Percentiles rank a stretch among this genome's conserved stretches.
Conservation (phyloP, 116 monocot genomes). For the Thalassia testudinum region DNA sequence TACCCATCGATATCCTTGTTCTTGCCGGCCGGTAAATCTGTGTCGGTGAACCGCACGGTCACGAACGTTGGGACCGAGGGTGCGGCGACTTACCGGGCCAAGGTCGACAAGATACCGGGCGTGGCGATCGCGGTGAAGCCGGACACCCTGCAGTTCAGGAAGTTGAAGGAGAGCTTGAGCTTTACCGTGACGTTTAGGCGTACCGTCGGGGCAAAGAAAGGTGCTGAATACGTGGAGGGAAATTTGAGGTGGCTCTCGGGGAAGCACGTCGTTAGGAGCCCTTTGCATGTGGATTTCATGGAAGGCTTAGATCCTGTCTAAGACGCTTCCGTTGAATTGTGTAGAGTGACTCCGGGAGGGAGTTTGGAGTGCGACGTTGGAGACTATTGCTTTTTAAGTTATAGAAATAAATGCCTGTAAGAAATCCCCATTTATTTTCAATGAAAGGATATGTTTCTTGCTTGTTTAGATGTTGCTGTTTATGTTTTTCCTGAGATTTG, state of each 20-base stretch:
- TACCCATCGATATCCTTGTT: conserved; percentile 62
- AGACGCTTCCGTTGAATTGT: too few relatives aligned
- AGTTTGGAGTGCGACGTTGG: too few relatives aligned
- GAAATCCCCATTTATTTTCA: too few relatives aligned
- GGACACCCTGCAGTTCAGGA: conserved; percentile 41
- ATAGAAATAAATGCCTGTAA: too few relatives aligned
- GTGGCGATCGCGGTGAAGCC: conserved; percentile 50
- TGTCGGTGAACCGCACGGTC: conserved; percentile 21
- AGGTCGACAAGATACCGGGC: conserved; percentile 28
- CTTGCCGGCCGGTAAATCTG: conserved; percentile 7
- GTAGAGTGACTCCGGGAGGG: too few relatives aligned
- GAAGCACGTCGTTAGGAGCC: background rate
- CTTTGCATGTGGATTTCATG: background rate
- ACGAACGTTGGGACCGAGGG: conserved; percentile 50
- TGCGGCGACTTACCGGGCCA: conserved; percentile 28
- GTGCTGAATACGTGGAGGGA: background rate
- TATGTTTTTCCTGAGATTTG: too few relatives aligned
- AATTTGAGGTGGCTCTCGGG: background rate
- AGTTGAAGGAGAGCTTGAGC: conserved; percentile 19
- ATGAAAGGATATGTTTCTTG: too few relatives aligned
- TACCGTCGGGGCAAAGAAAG: background rate
- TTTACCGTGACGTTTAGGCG: conserved; percentile 41
- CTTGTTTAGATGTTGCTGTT: too few relatives aligned
- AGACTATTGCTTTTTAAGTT: too few relatives aligned
- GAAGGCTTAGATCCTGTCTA: too few relatives aligned